phyloP scores from a whole-genome alignment of 805 yeast genomes.

The Cyberlindnera lachancei region DNA sequence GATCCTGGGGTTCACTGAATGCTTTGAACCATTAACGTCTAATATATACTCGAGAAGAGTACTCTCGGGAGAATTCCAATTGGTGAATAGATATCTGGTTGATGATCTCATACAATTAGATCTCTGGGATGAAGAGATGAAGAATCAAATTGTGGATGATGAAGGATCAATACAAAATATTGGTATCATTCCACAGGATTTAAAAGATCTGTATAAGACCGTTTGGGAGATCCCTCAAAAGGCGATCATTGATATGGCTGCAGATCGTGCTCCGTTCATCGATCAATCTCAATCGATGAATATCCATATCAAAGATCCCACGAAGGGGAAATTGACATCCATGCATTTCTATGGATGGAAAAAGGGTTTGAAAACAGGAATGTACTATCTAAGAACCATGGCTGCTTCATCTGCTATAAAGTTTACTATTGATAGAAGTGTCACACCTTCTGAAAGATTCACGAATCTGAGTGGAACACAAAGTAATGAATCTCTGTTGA shows the following conservation, averaged over 20 bases:
- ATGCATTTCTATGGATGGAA: slow-evolving; percentile 99
- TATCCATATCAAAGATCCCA: slow-evolving; percentile 80
- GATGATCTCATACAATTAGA: slow-evolving; percentile 77
- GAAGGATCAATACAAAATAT: slow-evolving; percentile 85
- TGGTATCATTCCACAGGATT: slow-evolving; percentile 62
- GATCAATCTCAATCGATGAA: slow-evolving; percentile 94
- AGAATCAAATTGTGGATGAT: slow-evolving; percentile 63
- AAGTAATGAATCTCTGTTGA: not conserved
- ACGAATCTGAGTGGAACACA: slow-evolving; percentile 1
- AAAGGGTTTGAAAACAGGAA: slow-evolving; percentile 96
- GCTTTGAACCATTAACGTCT: slow-evolving; percentile 96
- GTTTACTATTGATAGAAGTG: slow-evolving; percentile 57
- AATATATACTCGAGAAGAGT: slow-evolving; percentile 89
- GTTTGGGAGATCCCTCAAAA: slow-evolving; percentile 91
- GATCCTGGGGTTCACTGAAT: slow-evolving; percentile 88
- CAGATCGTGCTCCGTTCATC: slow-evolving; percentile 87
- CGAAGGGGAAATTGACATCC: slow-evolving; percentile 92
- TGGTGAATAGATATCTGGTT: slow-evolving; percentile 81
- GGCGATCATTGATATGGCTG: slow-evolving; percentile 60
- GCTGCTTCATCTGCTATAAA: slow-evolving; percentile 97
- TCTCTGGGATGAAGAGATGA: slow-evolving; percentile 75
- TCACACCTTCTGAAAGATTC: slow-evolving; percentile 27
- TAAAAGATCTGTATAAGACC: slow-evolving; percentile 64
- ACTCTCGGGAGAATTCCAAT: slow-evolving; percentile 88
- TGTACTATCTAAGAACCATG: slow-evolving; percentile 95